phyloP scores from a whole-genome alignment of 1,139 yeast genomes.

The Hyphopichia fennica region DNA sequence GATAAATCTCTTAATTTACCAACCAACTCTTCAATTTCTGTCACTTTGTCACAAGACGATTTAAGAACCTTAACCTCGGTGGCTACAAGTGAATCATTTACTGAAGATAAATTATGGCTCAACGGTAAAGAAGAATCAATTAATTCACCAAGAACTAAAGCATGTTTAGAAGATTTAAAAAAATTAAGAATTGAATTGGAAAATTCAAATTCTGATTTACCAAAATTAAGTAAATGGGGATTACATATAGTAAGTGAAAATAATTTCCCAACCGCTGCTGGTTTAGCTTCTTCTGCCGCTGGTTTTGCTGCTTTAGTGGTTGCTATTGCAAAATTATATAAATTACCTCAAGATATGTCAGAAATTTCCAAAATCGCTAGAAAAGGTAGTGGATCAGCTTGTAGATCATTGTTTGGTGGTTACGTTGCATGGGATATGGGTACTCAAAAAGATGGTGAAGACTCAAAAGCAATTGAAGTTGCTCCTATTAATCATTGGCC shows the following conservation, averaged over 20 bases:
- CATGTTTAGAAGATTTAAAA: slow-evolving; percentile 78
- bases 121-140: slow-evolving; percentile 75
- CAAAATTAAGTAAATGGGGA: slow-evolving; percentile 62
- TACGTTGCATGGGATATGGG: slow-evolving; percentile 99
- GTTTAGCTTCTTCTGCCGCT: slow-evolving; percentile 96
- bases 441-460: slow-evolving; percentile 63
- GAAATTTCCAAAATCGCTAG: slow-evolving; percentile 93
- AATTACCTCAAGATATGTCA: slow-evolving; percentile 77
- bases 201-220: slow-evolving; percentile 45
- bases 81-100: slow-evolving; percentile 58
- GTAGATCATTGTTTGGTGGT: slow-evolving; percentile 95
- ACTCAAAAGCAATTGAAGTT: slow-evolving; percentile 89
- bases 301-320: slow-evolving; percentile 95
- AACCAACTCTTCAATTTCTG: slow-evolving; percentile 92
- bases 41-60: slow-evolving; percentile 87
- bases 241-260: slow-evolving; percentile 88
- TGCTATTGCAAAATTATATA: slow-evolving; percentile 78
- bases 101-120: slow-evolving; percentile 73
- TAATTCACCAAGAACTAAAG: slow-evolving; percentile 68
- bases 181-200: slow-evolving; percentile 60
- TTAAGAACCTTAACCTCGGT: slow-evolving; percentile 90
- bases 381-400: slow-evolving; percentile 98
- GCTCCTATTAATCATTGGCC: slow-evolving; percentile 92
- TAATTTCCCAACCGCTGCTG: slow-evolving; percentile 99
- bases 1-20: slow-evolving; percentile 86